phyloP scores from a whole-genome alignment of 2,329 filamentous ascomycete genomes.

The Plenodomus biglobosus region DNA sequence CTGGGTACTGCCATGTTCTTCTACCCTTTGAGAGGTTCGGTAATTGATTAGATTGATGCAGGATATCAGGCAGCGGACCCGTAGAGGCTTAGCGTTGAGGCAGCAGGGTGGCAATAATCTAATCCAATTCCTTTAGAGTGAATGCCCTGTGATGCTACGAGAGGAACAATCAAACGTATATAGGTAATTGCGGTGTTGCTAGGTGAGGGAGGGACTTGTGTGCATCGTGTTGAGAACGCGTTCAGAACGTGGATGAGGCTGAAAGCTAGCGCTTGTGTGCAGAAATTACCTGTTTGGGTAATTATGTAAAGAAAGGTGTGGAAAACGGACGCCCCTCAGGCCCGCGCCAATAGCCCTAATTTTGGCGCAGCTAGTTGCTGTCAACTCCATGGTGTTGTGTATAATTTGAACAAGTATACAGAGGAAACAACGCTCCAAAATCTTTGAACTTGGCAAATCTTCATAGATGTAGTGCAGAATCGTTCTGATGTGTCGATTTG shows the following conservation, averaged over 20 bases:
- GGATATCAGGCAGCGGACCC: conserved; percentile 5
- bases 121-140: too few relatives aligned
- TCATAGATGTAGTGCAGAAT: too few relatives aligned
- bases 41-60: neutral
- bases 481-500: too few relatives aligned
- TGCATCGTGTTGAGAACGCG: neutral
- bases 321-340: conserved; percentile 6
- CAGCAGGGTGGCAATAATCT: neutral
- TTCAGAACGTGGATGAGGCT: neutral
- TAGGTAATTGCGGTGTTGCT: too few relatives aligned
- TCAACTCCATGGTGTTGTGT: neutral
- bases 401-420: too few relatives aligned
- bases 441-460: too few relatives aligned
- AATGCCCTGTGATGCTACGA: too few relatives aligned
- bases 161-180: too few relatives aligned
- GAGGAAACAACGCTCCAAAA: too few relatives aligned
- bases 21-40: neutral
- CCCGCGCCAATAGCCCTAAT: neutral
- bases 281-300: conserved; percentile 3
- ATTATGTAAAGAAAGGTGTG: neutral
- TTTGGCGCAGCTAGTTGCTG: too few relatives aligned
- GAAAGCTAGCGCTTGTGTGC: conserved; percentile 2
- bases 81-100: conserved; percentile 5
- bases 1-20: conserved; percentile 4
- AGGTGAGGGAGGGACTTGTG: neutral